Base-by-base conservation (phyloP, 306 rosid genomes). In the Corylus heterophylla region DNA sequence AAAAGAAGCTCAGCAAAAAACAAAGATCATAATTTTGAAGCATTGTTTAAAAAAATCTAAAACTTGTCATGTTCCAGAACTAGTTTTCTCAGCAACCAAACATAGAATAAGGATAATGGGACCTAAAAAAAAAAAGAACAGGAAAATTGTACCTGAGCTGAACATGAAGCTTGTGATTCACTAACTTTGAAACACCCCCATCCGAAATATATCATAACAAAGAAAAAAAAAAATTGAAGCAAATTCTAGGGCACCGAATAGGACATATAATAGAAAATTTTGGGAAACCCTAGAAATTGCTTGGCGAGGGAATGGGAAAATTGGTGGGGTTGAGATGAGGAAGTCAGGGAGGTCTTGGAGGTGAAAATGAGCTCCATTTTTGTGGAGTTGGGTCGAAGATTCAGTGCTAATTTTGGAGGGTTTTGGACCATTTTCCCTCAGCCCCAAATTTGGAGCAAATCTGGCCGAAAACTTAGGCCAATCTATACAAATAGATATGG, bases 161-260 rank as follows among this genome's bases (percentile, higher is more conserved):
- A 75, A 83, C 90, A 91, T 90, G 89, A 80, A 85, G 85, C 54
- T 85, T 61, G 79, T 48, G 84, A 73, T 70, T 44, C 45, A 70
- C 64, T 69, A 14, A n/a, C 69, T n/a, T 70, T 47, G 56, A 70
- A 20, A 45, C 4, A 44, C 67, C 56, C 59, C 47, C 64, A 61
- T 78, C 56, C 27, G 73, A 70, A 49, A 31, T 67, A 64, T 10
- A 4, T 7, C 20, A 20, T n/a, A 54, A 17, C n/a, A 52, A 48
- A 54, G 44, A 8, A 71, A 70, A 12, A 0, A 62, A 56, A 3
- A 48, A 68, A n/a, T 62, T 51, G 68, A 63, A 79, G 85, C 71
- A 78, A 83, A 73, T 80, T 82, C 91, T 82, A 89, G 94, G 92
- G 89, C 74, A 85, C 83, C 88, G 62, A 62, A 87, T 12, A 70